Evolutionary conservation across 2,329 filamentous ascomycete genomes (phyloP).

Genomic region (Decorospora gaudefroyi): DNA sequence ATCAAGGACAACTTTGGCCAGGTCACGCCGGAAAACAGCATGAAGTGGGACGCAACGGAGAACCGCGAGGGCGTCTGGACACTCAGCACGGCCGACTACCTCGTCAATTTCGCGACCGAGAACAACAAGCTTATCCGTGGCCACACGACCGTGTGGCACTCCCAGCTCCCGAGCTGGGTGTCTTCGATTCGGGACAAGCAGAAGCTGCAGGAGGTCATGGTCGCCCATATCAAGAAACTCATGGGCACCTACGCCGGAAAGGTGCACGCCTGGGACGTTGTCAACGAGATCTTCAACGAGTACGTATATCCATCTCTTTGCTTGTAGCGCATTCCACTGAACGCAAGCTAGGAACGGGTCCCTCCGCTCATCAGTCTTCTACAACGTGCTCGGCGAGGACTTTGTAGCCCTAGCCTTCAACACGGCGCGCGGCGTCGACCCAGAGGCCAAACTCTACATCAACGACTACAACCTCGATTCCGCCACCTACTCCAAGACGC

Average conservation of each 20-base stretch:
- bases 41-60: constrained; percentile 69
- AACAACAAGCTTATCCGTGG: constrained; percentile 65
- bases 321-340: too few relatives aligned
- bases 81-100: constrained; percentile 60
- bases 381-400: constrained; percentile 68
- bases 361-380: constrained; percentile 67
- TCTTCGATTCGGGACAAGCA: constrained; percentile 57
- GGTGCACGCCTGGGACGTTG: constrained; percentile 59
- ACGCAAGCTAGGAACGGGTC: too few relatives aligned
- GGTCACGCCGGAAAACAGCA: constrained; percentile 68
- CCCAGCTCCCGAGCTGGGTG: constrained; percentile 60
- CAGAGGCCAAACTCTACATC: constrained; percentile 71
- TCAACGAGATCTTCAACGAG: constrained; percentile 58
- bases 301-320: too few relatives aligned
- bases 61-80: constrained; percentile 57
- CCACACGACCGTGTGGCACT: constrained; percentile 69
- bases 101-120: constrained; percentile 62
- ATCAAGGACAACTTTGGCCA: constrained; percentile 66
- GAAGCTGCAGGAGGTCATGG: constrained; percentile 60
- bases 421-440: constrained; percentile 68
- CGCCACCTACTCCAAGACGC: constrained; percentile 62
- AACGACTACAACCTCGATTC: constrained; percentile 70
- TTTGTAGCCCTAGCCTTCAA: constrained; percentile 72
- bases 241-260: constrained; percentile 66
- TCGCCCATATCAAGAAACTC: constrained; percentile 63